A percentile compares a stretch with the other conserved stretches of the same genome.
phyloP scores from a whole-genome alignment of 331 rosid species.

The Acacia concinna region DNA sequence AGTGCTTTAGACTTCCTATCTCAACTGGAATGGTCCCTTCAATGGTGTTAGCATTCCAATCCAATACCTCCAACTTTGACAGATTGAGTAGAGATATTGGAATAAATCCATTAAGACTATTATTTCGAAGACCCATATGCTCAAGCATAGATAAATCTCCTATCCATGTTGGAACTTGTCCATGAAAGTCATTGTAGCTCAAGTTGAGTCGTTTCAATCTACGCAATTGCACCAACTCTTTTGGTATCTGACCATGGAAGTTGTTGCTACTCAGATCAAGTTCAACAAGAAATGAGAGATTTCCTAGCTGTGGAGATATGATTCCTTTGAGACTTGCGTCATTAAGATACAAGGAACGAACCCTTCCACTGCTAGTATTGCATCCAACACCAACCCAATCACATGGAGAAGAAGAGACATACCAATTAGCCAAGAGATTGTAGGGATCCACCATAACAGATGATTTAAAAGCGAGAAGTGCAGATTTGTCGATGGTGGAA shows the following conservation, averaged over 20 bases:
- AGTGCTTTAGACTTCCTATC: background rate
- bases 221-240: background rate
- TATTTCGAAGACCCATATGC: background rate
- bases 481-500: background rate
- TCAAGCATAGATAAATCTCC: slow-evolving; percentile 18
- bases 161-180: slow-evolving; percentile 21
- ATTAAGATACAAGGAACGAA: slow-evolving; percentile 19
- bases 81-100: background rate
- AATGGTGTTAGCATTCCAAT: background rate
- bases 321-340: slow-evolving; percentile 28
- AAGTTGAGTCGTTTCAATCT: slow-evolving; percentile 21
- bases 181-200: slow-evolving; percentile 27
- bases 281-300: slow-evolving; percentile 33
- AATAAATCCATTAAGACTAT: slow-evolving; percentile 1
- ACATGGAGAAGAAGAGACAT: background rate
- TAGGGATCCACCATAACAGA: background rate
- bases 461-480: background rate
- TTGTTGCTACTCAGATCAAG: slow-evolving; percentile 25
- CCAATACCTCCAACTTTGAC: slow-evolving; percentile 15
- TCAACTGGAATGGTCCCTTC: slow-evolving; percentile 21
- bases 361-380: slow-evolving; percentile 5
- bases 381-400: slow-evolving; percentile 23
- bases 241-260: slow-evolving; percentile 29
- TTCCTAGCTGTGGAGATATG: slow-evolving; percentile 36
- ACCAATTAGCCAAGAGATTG: background rate